phyloP scores from a whole-genome alignment of 148 eudicot genomes.

The Fagopyrum tataricum region DNA sequence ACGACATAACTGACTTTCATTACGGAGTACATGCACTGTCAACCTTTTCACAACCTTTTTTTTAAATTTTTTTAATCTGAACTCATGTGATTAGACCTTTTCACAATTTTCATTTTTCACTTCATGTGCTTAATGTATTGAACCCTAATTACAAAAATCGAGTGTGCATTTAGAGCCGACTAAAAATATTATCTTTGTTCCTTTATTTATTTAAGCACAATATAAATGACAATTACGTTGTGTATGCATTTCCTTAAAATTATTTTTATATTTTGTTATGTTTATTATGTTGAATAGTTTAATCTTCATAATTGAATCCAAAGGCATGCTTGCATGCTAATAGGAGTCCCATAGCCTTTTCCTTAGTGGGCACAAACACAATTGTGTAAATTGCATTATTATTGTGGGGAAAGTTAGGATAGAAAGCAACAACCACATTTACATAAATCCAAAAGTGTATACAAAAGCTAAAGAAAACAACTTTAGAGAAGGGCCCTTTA shows the following conservation, averaged over 20 bases:
- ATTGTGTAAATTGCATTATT: constrained; percentile 9
- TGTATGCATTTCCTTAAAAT: background rate
- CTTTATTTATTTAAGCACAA: too few species aligned
- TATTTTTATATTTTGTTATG: background rate
- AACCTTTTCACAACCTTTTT: too few species aligned
- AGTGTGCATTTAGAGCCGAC: too few species aligned
- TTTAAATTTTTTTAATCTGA: too few species aligned
- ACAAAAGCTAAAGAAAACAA: background rate
- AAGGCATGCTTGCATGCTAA: background rate
- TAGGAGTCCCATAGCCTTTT: background rate
- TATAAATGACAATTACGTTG: too few species aligned
- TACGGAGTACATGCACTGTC: too few species aligned
- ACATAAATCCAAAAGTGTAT: constrained; percentile 7
- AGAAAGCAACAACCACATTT: constrained; percentile 1
- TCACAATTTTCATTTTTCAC: too few species aligned
- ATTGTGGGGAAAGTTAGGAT: constrained; percentile 14
- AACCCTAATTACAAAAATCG: too few species aligned
- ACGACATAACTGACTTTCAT: too few species aligned
- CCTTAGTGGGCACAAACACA: constrained; percentile 10
- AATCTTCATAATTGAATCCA: background rate
- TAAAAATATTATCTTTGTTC: too few species aligned
- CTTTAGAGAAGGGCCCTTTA: constrained; percentile 6
- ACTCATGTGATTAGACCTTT: too few species aligned
- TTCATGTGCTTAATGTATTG: too few species aligned
- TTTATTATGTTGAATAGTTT: background rate